Conservation (phyloP, 164 flowering plant genomes). For the Aristolochia fimbriata region DNA sequence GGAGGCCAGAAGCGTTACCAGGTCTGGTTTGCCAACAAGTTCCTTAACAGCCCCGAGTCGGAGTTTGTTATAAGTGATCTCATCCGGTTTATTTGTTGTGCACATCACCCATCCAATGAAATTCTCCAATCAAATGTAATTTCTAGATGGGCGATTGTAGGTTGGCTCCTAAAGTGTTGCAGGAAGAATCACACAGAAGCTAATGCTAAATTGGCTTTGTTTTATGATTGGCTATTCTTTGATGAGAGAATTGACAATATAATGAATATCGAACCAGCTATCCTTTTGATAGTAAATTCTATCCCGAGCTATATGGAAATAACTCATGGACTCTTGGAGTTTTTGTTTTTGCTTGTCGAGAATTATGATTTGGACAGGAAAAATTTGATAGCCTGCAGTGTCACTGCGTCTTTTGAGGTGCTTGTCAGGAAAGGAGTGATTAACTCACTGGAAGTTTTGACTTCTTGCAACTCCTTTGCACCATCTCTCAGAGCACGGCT, state of each 20-base stretch:
- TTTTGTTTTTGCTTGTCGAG: conserved; percentile 56
- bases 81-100: conserved; percentile 82
- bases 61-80: conserved; percentile 56
- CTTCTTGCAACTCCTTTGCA: conserved; percentile 37
- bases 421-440: conserved; percentile 59
- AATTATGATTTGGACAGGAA: conserved; percentile 51
- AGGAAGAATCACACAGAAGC: conserved; percentile 47
- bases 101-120: conserved; percentile 79
- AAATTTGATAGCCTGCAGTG: conserved; percentile 38
- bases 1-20: conserved; percentile 72
- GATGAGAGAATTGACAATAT: conserved; percentile 59
- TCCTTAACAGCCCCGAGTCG: conserved; percentile 40
- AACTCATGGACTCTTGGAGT: conserved; percentile 65
- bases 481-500: conserved; percentile 51
- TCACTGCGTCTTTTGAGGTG: conserved; percentile 45
- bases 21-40: conserved; percentile 70
- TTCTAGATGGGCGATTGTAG: conserved; percentile 91
- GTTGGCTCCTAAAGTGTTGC: conserved; percentile 72
- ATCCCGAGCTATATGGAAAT: conserved; percentile 57
- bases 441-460: conserved; percentile 45
- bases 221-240: conserved; percentile 94
- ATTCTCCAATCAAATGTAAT: conserved; percentile 62
- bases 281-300: conserved; percentile 69
- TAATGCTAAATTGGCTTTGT: conserved; percentile 68
- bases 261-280: conserved; percentile 88